A percentile compares a stretch with the other conserved stretches of the same genome.
Conservation (phyloP, 2,329 filamentous ascomycete genomes). For the Alternaria postmessia region DNA sequence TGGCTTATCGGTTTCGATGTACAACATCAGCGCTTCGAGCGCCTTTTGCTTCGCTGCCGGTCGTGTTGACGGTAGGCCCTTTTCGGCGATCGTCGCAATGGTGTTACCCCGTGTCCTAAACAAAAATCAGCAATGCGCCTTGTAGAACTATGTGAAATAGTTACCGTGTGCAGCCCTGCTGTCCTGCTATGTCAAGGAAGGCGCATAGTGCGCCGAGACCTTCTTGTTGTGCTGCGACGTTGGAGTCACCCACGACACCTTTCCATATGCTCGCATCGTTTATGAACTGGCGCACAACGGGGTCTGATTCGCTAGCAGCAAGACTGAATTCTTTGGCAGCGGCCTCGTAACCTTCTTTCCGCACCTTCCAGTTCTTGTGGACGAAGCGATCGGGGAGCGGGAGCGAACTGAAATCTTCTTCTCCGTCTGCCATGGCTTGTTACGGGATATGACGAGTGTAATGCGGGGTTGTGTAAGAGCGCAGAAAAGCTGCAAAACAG, state of each 20-base stretch:
- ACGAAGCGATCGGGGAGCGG: constrained; percentile 81
- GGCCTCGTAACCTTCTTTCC: constrained; percentile 94
- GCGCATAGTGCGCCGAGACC: constrained; percentile 86
- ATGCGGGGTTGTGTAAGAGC: constrained; percentile 14
- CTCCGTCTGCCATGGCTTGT: constrained; percentile 75
- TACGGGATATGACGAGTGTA: constrained; percentile 17
- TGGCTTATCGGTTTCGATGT: constrained; percentile 87
- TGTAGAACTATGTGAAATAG: constrained; percentile 15
- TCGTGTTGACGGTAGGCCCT: constrained; percentile 86
- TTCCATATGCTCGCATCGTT: constrained; percentile 90
- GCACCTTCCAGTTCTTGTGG: constrained; percentile 97
- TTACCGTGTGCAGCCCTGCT: constrained; percentile 76
- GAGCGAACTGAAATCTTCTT: constrained; percentile 81
- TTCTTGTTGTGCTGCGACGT: constrained; percentile 96
- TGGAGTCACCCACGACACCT: constrained; percentile 88
- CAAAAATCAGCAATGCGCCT: constrained; percentile 17
- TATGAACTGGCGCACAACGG: constrained; percentile 86
- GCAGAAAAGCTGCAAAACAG: not conserved
- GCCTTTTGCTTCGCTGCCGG: constrained; percentile 88
- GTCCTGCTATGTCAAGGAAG: constrained; percentile 89
- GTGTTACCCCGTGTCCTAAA: constrained; percentile 75
- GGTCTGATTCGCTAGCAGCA: constrained; percentile 84
- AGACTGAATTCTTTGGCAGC: constrained; percentile 85
- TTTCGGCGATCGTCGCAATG: constrained; percentile 83
- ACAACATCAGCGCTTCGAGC: constrained; percentile 84